Evolutionary conservation across 306 rosid genomes (phyloP).

Genomic region (Nissolia schottii): DNA sequence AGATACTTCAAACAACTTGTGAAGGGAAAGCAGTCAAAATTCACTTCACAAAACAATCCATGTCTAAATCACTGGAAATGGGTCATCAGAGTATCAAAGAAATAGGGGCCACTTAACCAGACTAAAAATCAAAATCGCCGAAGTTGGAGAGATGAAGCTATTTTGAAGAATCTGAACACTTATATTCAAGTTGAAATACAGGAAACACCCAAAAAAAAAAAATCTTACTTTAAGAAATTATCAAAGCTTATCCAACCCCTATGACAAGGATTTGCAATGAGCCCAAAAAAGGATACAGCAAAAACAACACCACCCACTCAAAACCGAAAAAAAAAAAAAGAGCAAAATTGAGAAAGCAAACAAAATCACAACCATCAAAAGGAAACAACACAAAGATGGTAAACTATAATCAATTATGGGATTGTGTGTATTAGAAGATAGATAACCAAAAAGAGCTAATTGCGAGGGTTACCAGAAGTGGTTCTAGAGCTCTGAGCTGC

Average conservation of each 20-base stretch:
- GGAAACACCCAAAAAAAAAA: not conserved
- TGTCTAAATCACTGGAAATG: not conserved
- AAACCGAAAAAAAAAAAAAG: not conserved
- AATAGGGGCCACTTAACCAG: not conserved
- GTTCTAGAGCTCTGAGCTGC: slow-evolving; percentile 51
- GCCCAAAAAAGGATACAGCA: not conserved
- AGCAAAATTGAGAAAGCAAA: not conserved
- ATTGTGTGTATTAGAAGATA: not conserved
- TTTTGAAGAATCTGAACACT: not conserved
- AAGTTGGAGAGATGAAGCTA: not conserved
- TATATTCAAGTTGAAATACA: not conserved
- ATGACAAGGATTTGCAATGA: not conserved
- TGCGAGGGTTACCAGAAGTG: slow-evolving; percentile 52
- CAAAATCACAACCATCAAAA: not conserved
- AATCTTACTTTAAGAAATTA: not conserved
- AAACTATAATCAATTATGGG: not conserved
- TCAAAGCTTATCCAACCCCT: not conserved
- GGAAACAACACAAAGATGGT: not conserved
- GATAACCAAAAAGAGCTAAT: not conserved
- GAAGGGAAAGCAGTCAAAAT: not conserved
- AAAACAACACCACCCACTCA: not conserved
- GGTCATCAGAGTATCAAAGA: not conserved
- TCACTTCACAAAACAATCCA: slow-evolving; percentile 2
- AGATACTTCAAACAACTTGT: not conserved
- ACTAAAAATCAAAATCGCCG: not conserved